phyloP scores from a whole-genome alignment of 441 rosid species.

The Pelargonium australe region DNA sequence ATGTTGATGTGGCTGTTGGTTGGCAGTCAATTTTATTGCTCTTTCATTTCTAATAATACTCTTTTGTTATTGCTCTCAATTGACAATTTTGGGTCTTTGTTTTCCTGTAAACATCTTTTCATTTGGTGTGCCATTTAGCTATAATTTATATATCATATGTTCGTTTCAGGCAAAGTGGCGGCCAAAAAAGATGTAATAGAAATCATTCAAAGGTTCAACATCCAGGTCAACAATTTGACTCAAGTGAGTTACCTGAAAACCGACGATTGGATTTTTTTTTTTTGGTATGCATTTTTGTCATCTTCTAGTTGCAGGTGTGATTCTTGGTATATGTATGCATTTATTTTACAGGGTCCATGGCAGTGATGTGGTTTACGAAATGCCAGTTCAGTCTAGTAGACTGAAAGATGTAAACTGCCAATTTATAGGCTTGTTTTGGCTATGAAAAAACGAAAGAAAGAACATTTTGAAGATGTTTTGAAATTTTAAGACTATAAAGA shows the following conservation, averaged over 20 bases:
- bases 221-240: constrained; percentile 93
- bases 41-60: neutral
- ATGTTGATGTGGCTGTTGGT: neutral
- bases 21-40: constrained; percentile 2
- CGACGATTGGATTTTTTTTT: constrained; percentile 12
- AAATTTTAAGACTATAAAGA: neutral
- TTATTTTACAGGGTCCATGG: neutral
- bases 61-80: neutral
- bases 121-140: neutral
- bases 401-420: neutral
- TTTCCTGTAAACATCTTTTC: neutral
- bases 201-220: constrained; percentile 65
- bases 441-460: neutral
- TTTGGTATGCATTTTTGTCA: neutral
- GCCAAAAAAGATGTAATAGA: constrained; percentile 66
- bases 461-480: neutral
- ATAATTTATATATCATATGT: constrained; percentile 13
- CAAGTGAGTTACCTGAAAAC: constrained; percentile 48
- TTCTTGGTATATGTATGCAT: neutral
- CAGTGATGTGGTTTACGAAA: neutral
- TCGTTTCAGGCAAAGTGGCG: constrained; percentile 48
- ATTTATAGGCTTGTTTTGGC: neutral
- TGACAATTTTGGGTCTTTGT: neutral
- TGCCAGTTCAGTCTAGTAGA: neutral
- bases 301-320: neutral